Percentiles rank a stretch among this genome's conserved stretches.
Evolutionary conservation across 768 basidiomycete genomes (phyloP).

Genomic region (Hirschioporus abietinus): DNA sequence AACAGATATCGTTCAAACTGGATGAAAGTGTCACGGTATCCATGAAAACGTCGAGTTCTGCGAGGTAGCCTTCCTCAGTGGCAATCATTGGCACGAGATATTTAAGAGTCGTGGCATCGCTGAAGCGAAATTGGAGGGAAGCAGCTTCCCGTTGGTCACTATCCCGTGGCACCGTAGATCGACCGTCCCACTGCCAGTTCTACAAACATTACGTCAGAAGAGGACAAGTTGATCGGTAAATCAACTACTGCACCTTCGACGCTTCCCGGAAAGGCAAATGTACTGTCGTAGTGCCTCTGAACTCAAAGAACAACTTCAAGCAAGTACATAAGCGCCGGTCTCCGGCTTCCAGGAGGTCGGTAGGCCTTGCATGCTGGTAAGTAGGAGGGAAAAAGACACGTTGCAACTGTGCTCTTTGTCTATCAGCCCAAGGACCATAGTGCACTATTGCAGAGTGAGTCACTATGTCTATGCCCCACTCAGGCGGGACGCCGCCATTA

Average conservation of each 20-base stretch:
- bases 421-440: conserved; percentile 97
- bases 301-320: conserved; percentile 74
- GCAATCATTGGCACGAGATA: conserved; percentile 83
- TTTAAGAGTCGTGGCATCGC: conserved; percentile 79
- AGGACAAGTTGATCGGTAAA: not conserved
- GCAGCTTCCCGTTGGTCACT: conserved; percentile 55
- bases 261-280: conserved; percentile 88
- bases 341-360: conserved; percentile 59
- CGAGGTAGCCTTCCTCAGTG: conserved; percentile 67
- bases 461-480: conserved; percentile 89
- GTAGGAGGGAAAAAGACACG: conserved; percentile 77
- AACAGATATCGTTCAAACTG: conserved; percentile 81
- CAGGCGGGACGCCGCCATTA: conserved; percentile 82
- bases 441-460: conserved; percentile 69
- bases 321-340: conserved; percentile 81
- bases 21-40: conserved; percentile 74
- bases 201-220: conserved; percentile 20
- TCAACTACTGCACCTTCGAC: conserved; percentile 59
- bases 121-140: conserved; percentile 67
- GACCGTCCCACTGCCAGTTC: conserved; percentile 93
- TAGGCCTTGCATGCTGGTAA: conserved; percentile 58
- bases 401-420: conserved; percentile 80
- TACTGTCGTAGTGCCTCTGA: conserved; percentile 70
- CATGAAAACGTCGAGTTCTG: conserved; percentile 75
- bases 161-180: conserved; percentile 39